These are phyloP conservation scores for Hyphopichia khmerensis DNA, from an alignment of 1,139 yeast species.

Conservation along the genomic window DNA sequence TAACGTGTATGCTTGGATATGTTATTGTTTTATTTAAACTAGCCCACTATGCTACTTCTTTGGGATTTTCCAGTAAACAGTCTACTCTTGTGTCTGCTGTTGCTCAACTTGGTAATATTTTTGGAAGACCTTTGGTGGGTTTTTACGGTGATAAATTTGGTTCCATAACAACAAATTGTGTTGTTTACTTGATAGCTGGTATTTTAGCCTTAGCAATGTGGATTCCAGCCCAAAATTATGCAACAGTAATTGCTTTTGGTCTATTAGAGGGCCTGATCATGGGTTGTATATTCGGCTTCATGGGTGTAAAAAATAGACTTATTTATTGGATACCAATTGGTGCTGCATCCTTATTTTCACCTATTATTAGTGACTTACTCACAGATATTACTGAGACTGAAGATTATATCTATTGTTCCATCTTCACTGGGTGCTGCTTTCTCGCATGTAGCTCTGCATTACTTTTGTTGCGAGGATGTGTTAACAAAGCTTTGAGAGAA, in stretches of 20 bases:
- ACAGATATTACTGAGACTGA: not conserved
- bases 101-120: slow-evolving; percentile 39
- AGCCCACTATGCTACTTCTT: slow-evolving; percentile 27
- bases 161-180: slow-evolving; percentile 38
- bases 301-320: not conserved
- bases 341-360: not conserved
- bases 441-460: slow-evolving; percentile 31
- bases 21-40: slow-evolving; percentile 37
- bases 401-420: not conserved
- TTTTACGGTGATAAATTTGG: slow-evolving; percentile 46
- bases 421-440: slow-evolving; percentile 1
- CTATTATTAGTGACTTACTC: not conserved
- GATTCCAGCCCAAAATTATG: slow-evolving; percentile 57
- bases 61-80: slow-evolving; percentile 25
- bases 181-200: slow-evolving; percentile 33
- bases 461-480: slow-evolving; percentile 46
- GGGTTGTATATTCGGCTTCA: slow-evolving; percentile 19
- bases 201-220: slow-evolving; percentile 52
- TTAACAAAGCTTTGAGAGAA: not conserved
- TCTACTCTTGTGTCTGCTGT: slow-evolving; percentile 52
- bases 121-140: slow-evolving; percentile 48
- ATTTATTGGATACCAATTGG: not conserved
- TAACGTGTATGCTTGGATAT: slow-evolving; percentile 38
- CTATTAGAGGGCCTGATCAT: slow-evolving; percentile 19
- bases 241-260: slow-evolving; percentile 37